A percentile compares a stretch with the other conserved stretches of the same genome.
Conservation (phyloP, 441 rosid species). For the Geranium incanum region DNA sequence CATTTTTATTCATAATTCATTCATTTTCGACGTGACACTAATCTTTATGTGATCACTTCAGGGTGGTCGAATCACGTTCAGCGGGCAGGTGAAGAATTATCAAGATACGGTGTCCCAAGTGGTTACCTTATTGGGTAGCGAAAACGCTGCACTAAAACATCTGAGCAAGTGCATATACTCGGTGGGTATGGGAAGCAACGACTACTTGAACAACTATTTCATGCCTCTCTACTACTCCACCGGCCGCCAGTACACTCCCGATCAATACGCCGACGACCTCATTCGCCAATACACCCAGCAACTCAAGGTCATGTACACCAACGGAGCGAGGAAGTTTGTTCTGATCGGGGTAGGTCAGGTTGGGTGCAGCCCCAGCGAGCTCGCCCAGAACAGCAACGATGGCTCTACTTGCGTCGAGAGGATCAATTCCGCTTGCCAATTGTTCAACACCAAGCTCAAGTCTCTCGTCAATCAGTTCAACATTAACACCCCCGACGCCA, state of each 20-base stretch:
- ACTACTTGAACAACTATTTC: slow-evolving; percentile 85
- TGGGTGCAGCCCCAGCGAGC: slow-evolving; percentile 71
- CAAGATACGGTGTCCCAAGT: slow-evolving; percentile 49
- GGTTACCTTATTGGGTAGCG: slow-evolving; percentile 54
- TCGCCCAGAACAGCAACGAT: slow-evolving; percentile 50
- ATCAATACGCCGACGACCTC: slow-evolving; percentile 46
- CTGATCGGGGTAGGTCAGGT: slow-evolving; percentile 64
- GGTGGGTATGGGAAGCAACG: slow-evolving; percentile 78
- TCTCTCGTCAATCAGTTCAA: slow-evolving; percentile 59
- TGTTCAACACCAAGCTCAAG: slow-evolving; percentile 64
- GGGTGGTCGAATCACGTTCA: slow-evolving; percentile 74
- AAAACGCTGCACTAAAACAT: slow-evolving; percentile 43
- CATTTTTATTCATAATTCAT: too few species aligned
- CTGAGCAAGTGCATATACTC: slow-evolving; percentile 63
- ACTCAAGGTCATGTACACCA: slow-evolving; percentile 52
- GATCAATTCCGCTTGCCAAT: slow-evolving; percentile 60
- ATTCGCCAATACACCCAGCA: slow-evolving; percentile 49
- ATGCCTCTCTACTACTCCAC: slow-evolving; percentile 62
- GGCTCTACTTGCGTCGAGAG: slow-evolving; percentile 61
- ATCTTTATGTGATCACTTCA: slow-evolving; percentile 8
- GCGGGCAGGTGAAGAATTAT: slow-evolving; percentile 72
- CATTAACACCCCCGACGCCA: slow-evolving; percentile 46
- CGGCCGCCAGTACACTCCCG: slow-evolving; percentile 44
- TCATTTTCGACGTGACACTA: too few species aligned
- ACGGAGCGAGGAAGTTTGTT: slow-evolving; percentile 75